Conservation (phyloP, 208 protist species). For the Leishmania tropica region DNA sequence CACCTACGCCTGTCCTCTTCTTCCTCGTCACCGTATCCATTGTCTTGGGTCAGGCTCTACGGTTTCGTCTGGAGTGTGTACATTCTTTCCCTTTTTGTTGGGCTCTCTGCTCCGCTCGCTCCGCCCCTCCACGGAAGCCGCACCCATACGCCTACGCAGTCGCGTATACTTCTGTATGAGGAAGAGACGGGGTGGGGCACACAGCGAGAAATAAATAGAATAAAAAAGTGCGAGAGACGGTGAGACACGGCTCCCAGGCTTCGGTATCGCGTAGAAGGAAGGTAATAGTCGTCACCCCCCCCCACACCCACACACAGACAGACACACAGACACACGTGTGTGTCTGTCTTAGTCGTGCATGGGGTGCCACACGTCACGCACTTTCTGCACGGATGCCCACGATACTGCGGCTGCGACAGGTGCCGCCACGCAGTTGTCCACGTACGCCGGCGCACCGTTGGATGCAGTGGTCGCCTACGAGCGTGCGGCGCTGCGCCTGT, state of each 20-base stretch:
- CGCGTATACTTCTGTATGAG: neutral
- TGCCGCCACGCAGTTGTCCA: constrained; percentile 6
- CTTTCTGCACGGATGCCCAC: constrained; percentile 13
- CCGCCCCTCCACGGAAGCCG: neutral
- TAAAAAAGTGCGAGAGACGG: no score
- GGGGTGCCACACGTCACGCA: constrained; percentile 7
- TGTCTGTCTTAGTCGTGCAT: constrained; percentile 5
- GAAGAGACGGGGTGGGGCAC: neutral
- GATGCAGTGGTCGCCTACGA: constrained; percentile 48
- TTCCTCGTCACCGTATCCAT: neutral
- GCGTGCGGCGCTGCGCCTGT: constrained; percentile 30
- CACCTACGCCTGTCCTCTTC: neutral
- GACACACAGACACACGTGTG: neutral
- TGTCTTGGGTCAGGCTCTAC: neutral
- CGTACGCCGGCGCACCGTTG: constrained; percentile 44
- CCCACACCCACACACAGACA: neutral
- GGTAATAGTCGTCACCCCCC: neutral
- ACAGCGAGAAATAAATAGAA: no score
- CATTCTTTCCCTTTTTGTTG: no score
- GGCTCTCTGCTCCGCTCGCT: neutral
- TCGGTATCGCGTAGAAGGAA: no score
- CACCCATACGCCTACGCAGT: neutral
- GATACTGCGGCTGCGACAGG: constrained; percentile 13
- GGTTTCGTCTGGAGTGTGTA: neutral
- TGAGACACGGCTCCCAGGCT: no score